Base-by-base conservation (phyloP, 2,329 filamentous ascomycete species). In the Daldinia eschscholtzii region DNA sequence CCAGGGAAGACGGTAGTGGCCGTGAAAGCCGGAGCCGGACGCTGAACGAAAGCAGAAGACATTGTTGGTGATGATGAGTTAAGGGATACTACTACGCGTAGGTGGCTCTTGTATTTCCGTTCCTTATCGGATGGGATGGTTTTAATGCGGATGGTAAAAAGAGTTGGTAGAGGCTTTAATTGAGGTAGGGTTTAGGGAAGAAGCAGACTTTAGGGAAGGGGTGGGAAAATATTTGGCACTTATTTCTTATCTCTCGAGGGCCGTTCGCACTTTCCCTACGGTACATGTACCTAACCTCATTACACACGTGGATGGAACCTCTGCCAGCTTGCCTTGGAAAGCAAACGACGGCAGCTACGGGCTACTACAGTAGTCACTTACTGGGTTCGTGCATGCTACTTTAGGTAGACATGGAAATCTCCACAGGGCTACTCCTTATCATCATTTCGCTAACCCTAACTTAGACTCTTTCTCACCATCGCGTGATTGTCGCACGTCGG, bases 1-100 rank as follows among this genome's bases (percentile, higher is more conserved):
- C 80, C 82, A 50, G 84, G 79, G 72, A 86, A 83, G 76, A 86
- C 80, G 72, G 84, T 84, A 67, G 81, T 83, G 71, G 83, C 83
- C 68, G 77, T 85, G 79, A 86, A 86, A 71, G 69, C 80, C 41
- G 84, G 84, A 39, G 84, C 84, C 64, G 82, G 83, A 56, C 80
- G 79, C 75, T 85, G 83, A 65, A 86, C 83, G 70, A 83, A 83
- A 48, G 82, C 82, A 59, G 80, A 72, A 71, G 82, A 82, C 82
- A 84, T 84, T 33, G 55, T 79, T 73, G 44, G 18, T 15, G 50
- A 44, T 50, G 15, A 39, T 48, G 35, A 28, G 10, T 33, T 42
- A 6, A 39, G 39, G 39, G 48, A 26, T 28, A 30, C 26, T 20
- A 35, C 20, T 20, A 59, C 28, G n/a, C 35, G 28, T 33, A 52